Conservation (phyloP, 768 basidiomycete genomes). For the Mycena haematopus region DNA sequence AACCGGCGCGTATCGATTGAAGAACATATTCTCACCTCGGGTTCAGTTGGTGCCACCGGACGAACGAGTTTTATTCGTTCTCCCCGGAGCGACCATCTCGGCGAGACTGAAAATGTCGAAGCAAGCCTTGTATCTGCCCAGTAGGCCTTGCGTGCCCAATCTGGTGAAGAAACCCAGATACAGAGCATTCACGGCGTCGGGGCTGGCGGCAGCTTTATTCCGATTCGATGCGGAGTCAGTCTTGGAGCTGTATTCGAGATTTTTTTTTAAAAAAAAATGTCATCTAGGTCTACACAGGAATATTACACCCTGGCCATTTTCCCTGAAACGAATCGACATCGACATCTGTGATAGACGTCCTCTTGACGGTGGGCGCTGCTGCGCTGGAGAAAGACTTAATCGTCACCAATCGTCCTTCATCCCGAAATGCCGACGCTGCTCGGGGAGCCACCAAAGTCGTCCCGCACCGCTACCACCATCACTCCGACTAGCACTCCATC, state of each 20-base stretch:
- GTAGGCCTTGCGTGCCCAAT: slow-evolving; percentile 80
- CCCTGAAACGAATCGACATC: slow-evolving; percentile 70
- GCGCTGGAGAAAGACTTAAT: slow-evolving; percentile 83
- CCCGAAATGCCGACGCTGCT: slow-evolving; percentile 36
- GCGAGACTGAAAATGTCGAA: slow-evolving; percentile 48
- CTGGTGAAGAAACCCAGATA: no score
- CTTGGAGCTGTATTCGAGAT: no score
- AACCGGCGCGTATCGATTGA: slow-evolving; percentile 48
- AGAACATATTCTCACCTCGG: slow-evolving; percentile 59
- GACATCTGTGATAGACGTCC: slow-evolving; percentile 92
- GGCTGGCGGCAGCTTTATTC: no score
- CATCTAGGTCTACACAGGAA: no score
- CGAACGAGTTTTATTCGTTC: slow-evolving; percentile 61
- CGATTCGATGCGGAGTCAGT: no score
- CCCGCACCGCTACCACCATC: no score
- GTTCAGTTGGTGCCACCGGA: slow-evolving; percentile 65
- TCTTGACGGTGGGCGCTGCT: slow-evolving; percentile 88
- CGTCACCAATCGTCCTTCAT: slow-evolving; percentile 86
- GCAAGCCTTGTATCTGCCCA: slow-evolving; percentile 79
- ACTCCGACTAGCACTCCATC: no score
- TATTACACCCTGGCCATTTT: slow-evolving; percentile 89
- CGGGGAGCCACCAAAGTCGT: no score
- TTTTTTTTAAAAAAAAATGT: no score
- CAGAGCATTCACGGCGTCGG: no score
- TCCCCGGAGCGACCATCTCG: slow-evolving; percentile 76